Evolutionary conservation across 352 stramenopile species (phyloP).

Genomic region (Thraustotheca clavata): DNA sequence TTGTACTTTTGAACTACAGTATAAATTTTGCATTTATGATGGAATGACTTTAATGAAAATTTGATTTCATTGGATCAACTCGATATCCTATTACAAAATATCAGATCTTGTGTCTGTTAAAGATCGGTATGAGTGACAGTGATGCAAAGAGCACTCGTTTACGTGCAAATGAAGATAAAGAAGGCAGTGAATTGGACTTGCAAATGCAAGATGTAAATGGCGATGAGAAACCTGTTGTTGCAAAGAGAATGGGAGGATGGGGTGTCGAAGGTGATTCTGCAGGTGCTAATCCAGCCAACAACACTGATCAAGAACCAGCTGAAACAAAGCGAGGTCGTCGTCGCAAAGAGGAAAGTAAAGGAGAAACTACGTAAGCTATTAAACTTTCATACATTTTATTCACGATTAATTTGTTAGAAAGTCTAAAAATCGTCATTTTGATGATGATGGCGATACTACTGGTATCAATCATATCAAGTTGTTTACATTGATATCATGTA

Average conservation of each 20-base stretch:
- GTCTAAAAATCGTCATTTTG: conserved; percentile 60
- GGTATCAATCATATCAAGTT: conserved; percentile 23
- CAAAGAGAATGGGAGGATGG: conserved; percentile 13
- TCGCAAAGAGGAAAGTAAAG: conserved; percentile 43
- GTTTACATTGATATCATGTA: conserved; percentile 3
- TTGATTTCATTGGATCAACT: too few species aligned
- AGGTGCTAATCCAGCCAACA: background rate
- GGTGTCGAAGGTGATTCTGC: background rate
- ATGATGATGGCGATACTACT: conserved; percentile 55
- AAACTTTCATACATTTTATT: conserved; percentile 18
- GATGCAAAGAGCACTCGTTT: background rate
- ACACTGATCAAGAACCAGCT: conserved; percentile 9
- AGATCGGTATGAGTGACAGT: conserved; percentile 9
- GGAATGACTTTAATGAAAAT: too few species aligned
- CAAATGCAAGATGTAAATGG: conserved; percentile 17
- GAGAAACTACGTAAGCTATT: conserved; percentile 24
- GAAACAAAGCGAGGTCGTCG: conserved; percentile 50
- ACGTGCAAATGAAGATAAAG: conserved; percentile 1
- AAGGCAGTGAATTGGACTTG: conserved; percentile 8
- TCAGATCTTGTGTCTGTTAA: too few species aligned
- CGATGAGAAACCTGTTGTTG: conserved; percentile 2
- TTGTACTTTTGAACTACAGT: too few species aligned
- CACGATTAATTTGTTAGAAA: background rate
- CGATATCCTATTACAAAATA: background rate
- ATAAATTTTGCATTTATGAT: too few species aligned